These are phyloP conservation scores for Ustilago sp. DNA, from an alignment of 1,284 basidiomycete species.

Conservation along the genomic window DNA sequence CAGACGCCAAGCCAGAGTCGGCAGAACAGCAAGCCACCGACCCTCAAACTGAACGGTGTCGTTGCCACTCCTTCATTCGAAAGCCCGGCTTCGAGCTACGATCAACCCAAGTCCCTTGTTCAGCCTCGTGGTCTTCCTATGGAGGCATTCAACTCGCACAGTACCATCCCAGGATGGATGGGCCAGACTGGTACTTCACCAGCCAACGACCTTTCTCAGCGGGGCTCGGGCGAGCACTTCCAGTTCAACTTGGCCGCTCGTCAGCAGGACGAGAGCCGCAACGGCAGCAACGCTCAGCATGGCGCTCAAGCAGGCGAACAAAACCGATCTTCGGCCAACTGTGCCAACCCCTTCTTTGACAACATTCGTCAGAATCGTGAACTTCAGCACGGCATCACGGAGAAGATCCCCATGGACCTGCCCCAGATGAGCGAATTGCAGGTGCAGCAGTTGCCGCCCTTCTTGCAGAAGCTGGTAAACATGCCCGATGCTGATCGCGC, in stretches of 20 bases:
- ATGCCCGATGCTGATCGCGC: constrained; percentile 75
- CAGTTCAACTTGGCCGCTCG: constrained; percentile 26
- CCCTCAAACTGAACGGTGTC: constrained; percentile 34
- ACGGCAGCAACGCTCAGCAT: background rate
- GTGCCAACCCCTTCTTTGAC: constrained; percentile 76
- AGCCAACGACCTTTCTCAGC: constrained; percentile 16
- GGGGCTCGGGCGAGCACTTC: constrained; percentile 9
- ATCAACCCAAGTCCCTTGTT: constrained; percentile 43
- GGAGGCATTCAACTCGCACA: constrained; percentile 61
- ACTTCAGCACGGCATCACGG: constrained; percentile 80
- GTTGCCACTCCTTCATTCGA: constrained; percentile 14
- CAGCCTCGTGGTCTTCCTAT: constrained; percentile 61
- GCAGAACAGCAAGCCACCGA: constrained; percentile 21
- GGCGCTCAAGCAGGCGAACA: constrained; percentile 2
- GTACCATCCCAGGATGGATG: constrained; percentile 50
- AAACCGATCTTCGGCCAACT: constrained; percentile 20
- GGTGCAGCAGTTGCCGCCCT: constrained; percentile 77
- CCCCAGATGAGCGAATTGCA: constrained; percentile 47
- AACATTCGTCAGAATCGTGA: constrained; percentile 95
- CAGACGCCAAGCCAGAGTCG: background rate
- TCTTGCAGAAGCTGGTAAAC: constrained; percentile 80
- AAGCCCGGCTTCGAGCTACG: constrained; percentile 12
- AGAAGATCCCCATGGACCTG: constrained; percentile 60
- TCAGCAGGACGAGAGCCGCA: constrained; percentile 15
- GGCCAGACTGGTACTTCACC: constrained; percentile 31